phyloP scores from a whole-genome alignment of 2,329 filamentous ascomycete genomes.

The Colletotrichum musicola region DNA sequence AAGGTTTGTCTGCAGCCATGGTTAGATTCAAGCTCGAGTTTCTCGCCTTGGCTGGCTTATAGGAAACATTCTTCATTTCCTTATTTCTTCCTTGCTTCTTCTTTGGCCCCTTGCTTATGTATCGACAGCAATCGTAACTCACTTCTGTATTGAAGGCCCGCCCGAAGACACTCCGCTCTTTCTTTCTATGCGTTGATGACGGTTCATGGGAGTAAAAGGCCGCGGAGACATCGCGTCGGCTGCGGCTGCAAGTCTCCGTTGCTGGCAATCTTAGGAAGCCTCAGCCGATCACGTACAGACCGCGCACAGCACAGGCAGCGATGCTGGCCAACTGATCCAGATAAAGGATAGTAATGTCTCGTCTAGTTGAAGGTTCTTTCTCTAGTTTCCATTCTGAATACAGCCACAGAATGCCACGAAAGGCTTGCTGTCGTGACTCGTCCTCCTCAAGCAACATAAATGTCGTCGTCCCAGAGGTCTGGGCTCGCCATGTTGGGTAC shows the following conservation, averaged over 20 bases:
- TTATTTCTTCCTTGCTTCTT: not conserved
- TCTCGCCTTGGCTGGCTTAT: not conserved
- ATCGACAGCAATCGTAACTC: not conserved
- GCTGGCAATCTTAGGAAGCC: slow-evolving; percentile 9
- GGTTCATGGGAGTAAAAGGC: not conserved
- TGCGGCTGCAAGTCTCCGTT: slow-evolving; percentile 30
- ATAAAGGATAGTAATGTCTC: not conserved
- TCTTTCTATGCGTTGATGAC: not conserved
- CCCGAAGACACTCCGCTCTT: not conserved
- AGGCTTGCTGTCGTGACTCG: not conserved
- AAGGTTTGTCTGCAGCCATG: slow-evolving; percentile 4
- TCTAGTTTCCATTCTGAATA: not conserved
- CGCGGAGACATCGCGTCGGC: slow-evolving; percentile 4
- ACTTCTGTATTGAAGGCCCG: not conserved
- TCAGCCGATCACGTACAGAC: not conserved
- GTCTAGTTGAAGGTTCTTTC: not conserved
- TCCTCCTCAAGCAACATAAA: not conserved
- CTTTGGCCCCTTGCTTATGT: not conserved
- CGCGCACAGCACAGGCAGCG: not conserved
- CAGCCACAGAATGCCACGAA: not conserved
- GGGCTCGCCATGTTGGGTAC: not conserved
- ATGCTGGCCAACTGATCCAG: no score
- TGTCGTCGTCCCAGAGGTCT: not conserved
- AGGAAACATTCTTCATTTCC: not conserved
- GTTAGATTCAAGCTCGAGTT: not conserved